Percentiles rank a stretch among this genome's conserved stretches.
phyloP scores from a whole-genome alignment of 2,329 filamentous ascomycete genomes.

The Septoria petroselini region DNA sequence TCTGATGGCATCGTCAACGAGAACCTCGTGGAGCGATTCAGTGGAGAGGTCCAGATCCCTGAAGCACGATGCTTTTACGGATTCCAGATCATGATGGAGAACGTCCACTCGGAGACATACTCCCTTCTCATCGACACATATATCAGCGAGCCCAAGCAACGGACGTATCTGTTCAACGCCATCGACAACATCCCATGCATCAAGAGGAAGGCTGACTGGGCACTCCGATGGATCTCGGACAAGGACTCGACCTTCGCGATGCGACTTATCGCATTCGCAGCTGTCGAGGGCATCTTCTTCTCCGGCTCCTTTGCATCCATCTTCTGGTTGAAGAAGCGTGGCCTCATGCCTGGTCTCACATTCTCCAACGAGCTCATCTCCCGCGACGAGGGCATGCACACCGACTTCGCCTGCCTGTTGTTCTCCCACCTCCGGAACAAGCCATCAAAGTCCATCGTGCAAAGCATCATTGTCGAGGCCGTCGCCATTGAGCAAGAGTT shows the following conservation, averaged over 20 bases:
- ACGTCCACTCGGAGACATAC: constrained; percentile 99
- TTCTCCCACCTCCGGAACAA: constrained; percentile 97
- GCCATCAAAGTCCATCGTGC: constrained; percentile 74
- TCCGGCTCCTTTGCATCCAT: constrained; percentile 97
- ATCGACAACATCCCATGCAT: constrained; percentile 99
- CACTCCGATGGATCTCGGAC: constrained; percentile 90
- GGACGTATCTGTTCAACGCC: constrained; percentile 93
- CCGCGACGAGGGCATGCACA: constrained; percentile 98
- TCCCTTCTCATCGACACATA: constrained; percentile 98
- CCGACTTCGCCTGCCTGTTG: constrained; percentile 94
- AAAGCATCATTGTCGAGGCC: constrained; percentile 89
- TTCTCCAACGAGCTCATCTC: constrained; percentile 99
- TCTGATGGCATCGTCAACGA: constrained; percentile 99
- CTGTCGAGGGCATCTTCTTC: constrained; percentile 99
- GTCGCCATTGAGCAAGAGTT: constrained; percentile 97
- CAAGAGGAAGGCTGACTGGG: constrained; percentile 98
- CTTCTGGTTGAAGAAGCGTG: constrained; percentile 99
- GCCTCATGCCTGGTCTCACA: constrained; percentile 95
- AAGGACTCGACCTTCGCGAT: constrained; percentile 91
- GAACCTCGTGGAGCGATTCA: constrained; percentile 98
- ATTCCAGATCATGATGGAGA: constrained; percentile 99
- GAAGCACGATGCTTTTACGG: constrained; percentile 99
- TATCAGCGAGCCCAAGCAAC: constrained; percentile 95
- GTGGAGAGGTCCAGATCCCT: constrained; percentile 90
- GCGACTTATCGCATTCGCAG: constrained; percentile 93